A percentile compares a stretch with the other conserved stretches of the same genome.
phyloP scores from a whole-genome alignment of 2,329 filamentous ascomycete genomes.

The Gnomoniopsis sp. region DNA sequence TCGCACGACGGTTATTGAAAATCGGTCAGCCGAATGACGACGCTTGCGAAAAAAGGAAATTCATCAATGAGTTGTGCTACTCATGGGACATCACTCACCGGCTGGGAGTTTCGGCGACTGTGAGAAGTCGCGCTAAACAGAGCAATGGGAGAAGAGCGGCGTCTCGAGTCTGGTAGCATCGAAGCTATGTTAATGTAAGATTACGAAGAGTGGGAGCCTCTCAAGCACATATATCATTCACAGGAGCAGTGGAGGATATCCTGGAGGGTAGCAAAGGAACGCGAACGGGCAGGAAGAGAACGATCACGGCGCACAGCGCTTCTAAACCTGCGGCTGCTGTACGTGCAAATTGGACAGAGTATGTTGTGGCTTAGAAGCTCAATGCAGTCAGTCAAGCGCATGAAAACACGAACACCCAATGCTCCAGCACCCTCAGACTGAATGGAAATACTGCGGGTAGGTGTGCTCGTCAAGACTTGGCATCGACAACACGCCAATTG shows the following conservation, averaged over 20 bases:
- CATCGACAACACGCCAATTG: too few species aligned
- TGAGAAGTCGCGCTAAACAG: not conserved
- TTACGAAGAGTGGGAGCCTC: not conserved
- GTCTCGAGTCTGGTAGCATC: not conserved
- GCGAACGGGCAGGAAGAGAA: not conserved
- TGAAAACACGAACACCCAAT: too few species aligned
- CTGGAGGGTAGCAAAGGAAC: not conserved
- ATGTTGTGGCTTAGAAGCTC: too few species aligned
- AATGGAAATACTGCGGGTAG: too few species aligned
- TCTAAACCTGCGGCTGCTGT: too few species aligned
- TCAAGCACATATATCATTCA: not conserved
- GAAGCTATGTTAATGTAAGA: not conserved
- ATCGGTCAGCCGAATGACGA: not conserved
- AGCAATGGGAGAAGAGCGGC: not conserved
- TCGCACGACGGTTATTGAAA: not conserved
- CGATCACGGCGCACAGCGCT: not conserved
- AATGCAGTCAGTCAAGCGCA: too few species aligned
- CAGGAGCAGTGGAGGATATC: not conserved
- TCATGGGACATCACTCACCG: not conserved
- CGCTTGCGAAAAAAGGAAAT: not conserved
- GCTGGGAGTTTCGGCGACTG: not conserved
- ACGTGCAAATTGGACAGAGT: too few species aligned
- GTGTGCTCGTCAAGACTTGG: too few species aligned
- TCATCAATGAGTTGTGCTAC: not conserved
- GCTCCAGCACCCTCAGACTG: too few species aligned